Conservation (phyloP, 179 eudicot genomes). For the Actinidia chinensis region DNA sequence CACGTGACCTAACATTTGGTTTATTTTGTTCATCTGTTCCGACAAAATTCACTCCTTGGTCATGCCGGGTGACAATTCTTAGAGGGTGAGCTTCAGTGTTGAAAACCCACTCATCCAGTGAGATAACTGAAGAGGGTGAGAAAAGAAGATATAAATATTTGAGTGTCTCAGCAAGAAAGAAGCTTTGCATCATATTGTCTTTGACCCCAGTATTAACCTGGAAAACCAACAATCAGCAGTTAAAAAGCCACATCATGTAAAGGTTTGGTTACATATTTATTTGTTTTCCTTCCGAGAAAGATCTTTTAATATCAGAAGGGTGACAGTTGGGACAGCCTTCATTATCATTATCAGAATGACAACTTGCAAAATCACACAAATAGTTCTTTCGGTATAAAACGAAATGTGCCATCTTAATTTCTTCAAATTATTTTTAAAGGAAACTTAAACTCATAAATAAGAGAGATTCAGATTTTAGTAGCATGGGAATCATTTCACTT, state of each 20-base stretch:
- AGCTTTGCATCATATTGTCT: conserved; percentile 99
- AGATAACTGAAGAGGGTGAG: conserved; percentile 79
- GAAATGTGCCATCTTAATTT: background rate
- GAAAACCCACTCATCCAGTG: conserved; percentile 98
- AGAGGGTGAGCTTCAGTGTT: conserved; percentile 99
- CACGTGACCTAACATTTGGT: conserved; percentile 44
- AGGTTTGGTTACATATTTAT: background rate
- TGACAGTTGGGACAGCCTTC: background rate
- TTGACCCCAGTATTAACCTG: conserved; percentile 92
- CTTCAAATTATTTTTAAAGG: background rate
- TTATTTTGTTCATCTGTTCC: conserved; percentile 29
- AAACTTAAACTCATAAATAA: background rate
- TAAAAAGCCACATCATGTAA: background rate
- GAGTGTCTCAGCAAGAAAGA: conserved; percentile 95
- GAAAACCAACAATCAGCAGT: conserved; percentile 20
- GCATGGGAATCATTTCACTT: background rate
- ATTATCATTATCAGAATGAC: background rate
- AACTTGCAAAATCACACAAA: background rate
- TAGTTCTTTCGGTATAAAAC: background rate
- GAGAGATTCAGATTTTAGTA: background rate
- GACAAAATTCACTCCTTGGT: conserved; percentile 24
- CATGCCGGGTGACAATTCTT: conserved; percentile 57
- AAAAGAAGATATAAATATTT: conserved; percentile 93
- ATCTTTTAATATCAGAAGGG: background rate
- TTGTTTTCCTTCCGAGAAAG: background rate